Conservation (phyloP, 2,329 filamentous ascomycete genomes). For the Fusarium sp. region DNA sequence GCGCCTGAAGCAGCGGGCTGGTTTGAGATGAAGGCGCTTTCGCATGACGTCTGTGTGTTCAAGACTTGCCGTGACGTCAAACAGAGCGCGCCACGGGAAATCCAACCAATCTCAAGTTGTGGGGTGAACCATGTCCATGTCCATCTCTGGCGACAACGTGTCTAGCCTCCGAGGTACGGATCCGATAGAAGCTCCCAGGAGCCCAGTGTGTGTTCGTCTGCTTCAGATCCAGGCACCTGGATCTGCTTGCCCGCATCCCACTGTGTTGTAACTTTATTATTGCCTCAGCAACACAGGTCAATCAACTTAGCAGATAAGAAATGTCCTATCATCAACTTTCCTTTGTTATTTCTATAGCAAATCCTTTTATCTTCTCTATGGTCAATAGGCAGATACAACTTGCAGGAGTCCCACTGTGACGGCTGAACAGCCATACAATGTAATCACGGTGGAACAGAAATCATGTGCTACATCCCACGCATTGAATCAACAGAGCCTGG, state of each 20-base stretch:
- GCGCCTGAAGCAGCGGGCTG: conserved; percentile 41
- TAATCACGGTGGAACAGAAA: conserved; percentile 8
- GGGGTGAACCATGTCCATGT: conserved; percentile 27
- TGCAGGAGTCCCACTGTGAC: background rate
- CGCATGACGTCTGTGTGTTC: conserved; percentile 45
- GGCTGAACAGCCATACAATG: background rate
- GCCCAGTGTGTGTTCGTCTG: background rate
- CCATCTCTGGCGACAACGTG: conserved; percentile 46
- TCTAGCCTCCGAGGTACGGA: conserved; percentile 24
- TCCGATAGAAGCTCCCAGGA: background rate
- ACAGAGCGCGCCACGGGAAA: conserved; percentile 46
- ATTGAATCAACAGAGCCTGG: background rate
- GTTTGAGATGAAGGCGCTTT: conserved; percentile 34
- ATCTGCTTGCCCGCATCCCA: conserved; percentile 1
- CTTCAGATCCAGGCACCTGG: conserved; percentile 4
- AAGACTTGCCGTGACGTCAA: conserved; percentile 45
- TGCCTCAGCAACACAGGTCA: background rate
- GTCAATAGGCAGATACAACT: background rate
- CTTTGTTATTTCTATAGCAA: background rate
- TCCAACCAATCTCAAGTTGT: conserved; percentile 49
- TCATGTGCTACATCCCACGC: conserved; percentile 1
- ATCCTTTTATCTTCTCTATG: background rate
- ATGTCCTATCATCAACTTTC: background rate
- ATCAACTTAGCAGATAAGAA: background rate
- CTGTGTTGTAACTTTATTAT: background rate